Evolutionary conservation across 192 early-diverging fungal species (phyloP), one percentile per base, ranked within the genome.

Genomic region (Backusella westeae): DNA sequence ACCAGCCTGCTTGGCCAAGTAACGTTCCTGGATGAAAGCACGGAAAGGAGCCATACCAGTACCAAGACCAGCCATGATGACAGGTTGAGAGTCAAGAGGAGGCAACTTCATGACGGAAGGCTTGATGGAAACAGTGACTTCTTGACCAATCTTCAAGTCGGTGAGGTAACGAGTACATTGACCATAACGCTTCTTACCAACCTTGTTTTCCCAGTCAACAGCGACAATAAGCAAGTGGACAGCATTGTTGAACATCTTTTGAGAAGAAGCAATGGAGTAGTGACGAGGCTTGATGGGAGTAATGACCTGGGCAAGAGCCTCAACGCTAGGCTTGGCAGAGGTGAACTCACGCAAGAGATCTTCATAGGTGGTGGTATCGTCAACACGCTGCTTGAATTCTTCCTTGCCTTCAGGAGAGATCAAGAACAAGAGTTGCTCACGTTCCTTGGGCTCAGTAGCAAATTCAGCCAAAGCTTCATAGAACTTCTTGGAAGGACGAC

Each of bases 1-100:
- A 69, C 95, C 95, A 71, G 91, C 81, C 35, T 90, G 81, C 84
- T 92, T 92, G 73, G 90, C 89, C 83, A 93, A 89, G 15, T 90
- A 91, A 72, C 97, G 93, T 84, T 97, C 97, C 81, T 98, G 93
- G 80, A 98, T 94, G 72, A 98, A 98, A 1, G 97, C 96, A 67
- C 97, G 93, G 92, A 98, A 98, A 14, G 97, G 97, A 26, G 97
- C 97, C 97, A 98, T 98, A 74, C 97, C 97, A 5, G 97, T 98
- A 75, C 97, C 97, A 34, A 98, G 90, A 76, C 97, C 97, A 36
- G 97, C 92, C 96, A 98, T 97, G 78, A 98, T 94, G 34, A 98
- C 94, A 49, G 97, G 97, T 73, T 94, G 92, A 41, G 80, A 76
- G 78, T 93, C 91, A 23, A 87, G 84, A 34, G 92, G 87, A 68